phyloP scores from a whole-genome alignment of 257 asterid genomes.

The Solanum megistacrolobum region DNA sequence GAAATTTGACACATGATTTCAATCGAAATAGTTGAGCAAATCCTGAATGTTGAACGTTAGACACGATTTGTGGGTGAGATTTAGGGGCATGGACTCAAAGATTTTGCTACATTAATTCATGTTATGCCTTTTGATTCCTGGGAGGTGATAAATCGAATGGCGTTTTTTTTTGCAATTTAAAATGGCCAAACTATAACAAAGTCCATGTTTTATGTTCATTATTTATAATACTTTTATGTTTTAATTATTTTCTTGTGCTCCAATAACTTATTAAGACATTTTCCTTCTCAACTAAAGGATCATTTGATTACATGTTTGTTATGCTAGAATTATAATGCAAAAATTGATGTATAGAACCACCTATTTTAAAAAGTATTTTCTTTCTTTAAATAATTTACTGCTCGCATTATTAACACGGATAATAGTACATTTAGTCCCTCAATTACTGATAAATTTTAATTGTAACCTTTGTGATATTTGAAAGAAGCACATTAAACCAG shows the following conservation, averaged over 20 bases:
- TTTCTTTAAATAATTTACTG: too few relatives aligned
- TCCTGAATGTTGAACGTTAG: neutral
- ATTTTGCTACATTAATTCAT: neutral
- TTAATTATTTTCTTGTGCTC: neutral
- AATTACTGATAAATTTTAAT: neutral
- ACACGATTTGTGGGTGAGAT: neutral
- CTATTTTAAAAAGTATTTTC: too few relatives aligned
- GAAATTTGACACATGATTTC: neutral
- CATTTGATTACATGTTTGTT: neutral
- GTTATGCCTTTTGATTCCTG: neutral
- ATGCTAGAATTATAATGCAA: neutral
- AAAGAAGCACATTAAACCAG: neutral
- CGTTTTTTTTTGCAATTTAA: neutral
- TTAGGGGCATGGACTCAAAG: neutral
- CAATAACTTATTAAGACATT: neutral
- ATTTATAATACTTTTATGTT: too few relatives aligned
- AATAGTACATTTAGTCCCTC: too few relatives aligned
- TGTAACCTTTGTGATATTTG: neutral
- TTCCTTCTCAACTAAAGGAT: neutral
- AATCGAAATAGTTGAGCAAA: neutral
- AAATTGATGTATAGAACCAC: neutral
- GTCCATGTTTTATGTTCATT: neutral
- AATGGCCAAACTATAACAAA: neutral
- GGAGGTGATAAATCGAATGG: neutral
- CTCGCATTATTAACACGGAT: too few relatives aligned